Evolutionary conservation across 768 basidiomycete genomes (phyloP), one percentile per base, ranked within the genome.

Genomic region (Grammothele lineata): DNA sequence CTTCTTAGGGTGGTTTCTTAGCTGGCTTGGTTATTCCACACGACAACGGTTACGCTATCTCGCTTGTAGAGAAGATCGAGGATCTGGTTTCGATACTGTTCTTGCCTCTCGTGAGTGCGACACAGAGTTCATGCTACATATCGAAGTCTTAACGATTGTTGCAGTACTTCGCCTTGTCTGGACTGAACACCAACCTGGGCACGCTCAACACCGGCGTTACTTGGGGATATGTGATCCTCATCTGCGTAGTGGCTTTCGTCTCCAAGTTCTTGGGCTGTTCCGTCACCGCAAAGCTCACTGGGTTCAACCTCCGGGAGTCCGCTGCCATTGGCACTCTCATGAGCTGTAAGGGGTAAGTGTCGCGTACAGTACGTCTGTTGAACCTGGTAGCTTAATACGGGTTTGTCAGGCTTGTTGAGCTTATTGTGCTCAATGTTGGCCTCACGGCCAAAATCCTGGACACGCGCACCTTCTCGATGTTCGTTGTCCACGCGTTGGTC

Each of bases 351-450:
- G 90, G 89, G 85, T 85, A 48, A 38, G 76, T 66, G n/a, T n/a
- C n/a, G n/a, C n/a, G 14, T 25, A n/a, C 1, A n/a, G 12, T 26
- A 9, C 3, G 24, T 9, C 18, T 4, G 4, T n/a, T n/a, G n/a
- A n/a, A n/a, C n/a, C n/a, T n/a, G n/a, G n/a, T n/a, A n/a, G n/a
- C n/a, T n/a, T n/a, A n/a, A n/a, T n/a, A n/a, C n/a, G n/a, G n/a
- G n/a, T n/a, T n/a, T n/a, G n/a, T n/a, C 48, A 83, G 81, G 26
- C 70, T 83, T 18, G 90, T 93, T 21, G 92, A 94, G 62, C 79
- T 94, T 23, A 93, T 96, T 53, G 92, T 93, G 7, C 78, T 94
- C 59, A 96, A 96, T 60, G 82, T 94, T 53, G 92, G 92, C 40
- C 72, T 89, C 7, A 64, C 72, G 50, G 88, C 88, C 3, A 66